Evolutionary conservation across 495 filamentous ascomycete species (phyloP).

Genomic region (Choiromyces venosus): DNA sequence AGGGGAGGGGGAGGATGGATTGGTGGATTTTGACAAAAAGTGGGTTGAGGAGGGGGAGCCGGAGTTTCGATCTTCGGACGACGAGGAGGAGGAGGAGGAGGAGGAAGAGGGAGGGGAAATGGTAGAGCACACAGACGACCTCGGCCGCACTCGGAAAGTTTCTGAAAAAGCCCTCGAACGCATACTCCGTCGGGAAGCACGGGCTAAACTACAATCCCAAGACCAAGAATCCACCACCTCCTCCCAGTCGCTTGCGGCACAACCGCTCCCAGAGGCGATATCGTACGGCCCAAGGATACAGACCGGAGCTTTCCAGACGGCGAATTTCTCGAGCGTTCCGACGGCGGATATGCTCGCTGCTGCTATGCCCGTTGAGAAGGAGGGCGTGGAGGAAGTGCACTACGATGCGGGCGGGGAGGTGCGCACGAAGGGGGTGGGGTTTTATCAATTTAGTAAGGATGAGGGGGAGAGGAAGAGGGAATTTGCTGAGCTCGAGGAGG

Average conservation of each 20-base stretch:
- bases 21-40: constrained; percentile 92
- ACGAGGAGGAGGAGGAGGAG: constrained; percentile 43
- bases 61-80: constrained; percentile 20
- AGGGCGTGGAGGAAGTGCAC: constrained; percentile 71
- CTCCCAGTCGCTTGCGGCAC: background rate
- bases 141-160: constrained; percentile 67
- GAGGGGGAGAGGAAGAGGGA: constrained; percentile 58
- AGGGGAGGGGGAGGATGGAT: constrained; percentile 46
- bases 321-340: constrained; percentile 41
- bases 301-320: constrained; percentile 62
- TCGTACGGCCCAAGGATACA: constrained; percentile 69
- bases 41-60: constrained; percentile 63
- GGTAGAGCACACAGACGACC: constrained; percentile 82
- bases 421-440: constrained; percentile 80
- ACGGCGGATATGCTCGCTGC: constrained; percentile 7
- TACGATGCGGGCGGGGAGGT: constrained; percentile 81
- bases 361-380: constrained; percentile 44
- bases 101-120: constrained; percentile 53
- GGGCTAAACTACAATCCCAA: constrained; percentile 29
- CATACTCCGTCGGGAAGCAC: constrained; percentile 46
- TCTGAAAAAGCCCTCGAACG: constrained; percentile 59
- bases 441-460: constrained; percentile 77
- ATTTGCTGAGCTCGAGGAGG: constrained; percentile 66
- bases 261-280: background rate
- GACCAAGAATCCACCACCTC: background rate